Evolutionary conservation across 2,329 filamentous ascomycete genomes (phyloP).

Genomic region (Beauveria asiatica): DNA sequence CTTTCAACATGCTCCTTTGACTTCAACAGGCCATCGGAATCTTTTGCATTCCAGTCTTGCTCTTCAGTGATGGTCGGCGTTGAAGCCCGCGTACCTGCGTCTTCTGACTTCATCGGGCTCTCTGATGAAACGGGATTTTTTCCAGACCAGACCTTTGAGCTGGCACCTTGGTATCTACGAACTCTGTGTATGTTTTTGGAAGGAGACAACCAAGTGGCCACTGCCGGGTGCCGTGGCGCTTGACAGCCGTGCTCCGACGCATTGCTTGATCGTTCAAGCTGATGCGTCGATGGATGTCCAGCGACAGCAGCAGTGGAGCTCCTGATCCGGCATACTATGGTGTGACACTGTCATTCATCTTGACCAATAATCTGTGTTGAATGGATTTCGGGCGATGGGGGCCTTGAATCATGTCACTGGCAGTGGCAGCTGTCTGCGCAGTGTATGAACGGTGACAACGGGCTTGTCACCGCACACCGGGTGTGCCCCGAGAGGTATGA

Average conservation of each 20-base stretch:
- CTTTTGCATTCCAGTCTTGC: neutral
- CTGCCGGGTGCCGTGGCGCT: too few relatives aligned
- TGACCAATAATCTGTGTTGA: neutral
- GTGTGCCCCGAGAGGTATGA: neutral
- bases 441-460: neutral
- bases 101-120: neutral
- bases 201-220: neutral
- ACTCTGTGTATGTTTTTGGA: neutral
- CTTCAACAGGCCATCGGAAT: neutral
- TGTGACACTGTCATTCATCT: neutral
- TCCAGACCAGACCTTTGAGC: too few relatives aligned
- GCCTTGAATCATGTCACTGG: neutral
- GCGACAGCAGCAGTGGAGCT: neutral
- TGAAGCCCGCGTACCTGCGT: neutral
- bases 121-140: neutral
- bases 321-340: neutral
- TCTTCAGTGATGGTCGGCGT: constrained; percentile 5
- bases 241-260: neutral
- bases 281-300: neutral
- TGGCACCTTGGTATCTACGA: neutral
- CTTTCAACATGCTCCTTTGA: neutral
- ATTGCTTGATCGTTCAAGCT: neutral
- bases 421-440: neutral
- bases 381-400: too few relatives aligned
- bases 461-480: neutral